Evolutionary conservation across 305 asterid species (phyloP).

Genomic region (Fraxinus latifolia): DNA sequence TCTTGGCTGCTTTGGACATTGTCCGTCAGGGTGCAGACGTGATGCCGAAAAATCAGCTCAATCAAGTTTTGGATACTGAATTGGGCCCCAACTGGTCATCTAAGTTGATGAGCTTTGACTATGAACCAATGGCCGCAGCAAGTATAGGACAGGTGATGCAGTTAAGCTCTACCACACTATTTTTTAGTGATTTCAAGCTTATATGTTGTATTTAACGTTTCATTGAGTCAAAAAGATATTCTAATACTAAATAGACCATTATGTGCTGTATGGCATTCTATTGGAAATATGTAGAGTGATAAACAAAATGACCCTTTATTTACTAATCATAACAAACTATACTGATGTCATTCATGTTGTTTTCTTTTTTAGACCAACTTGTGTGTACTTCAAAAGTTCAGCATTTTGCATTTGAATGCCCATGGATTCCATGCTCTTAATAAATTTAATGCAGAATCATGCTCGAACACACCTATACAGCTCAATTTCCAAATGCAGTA

Average conservation of each 20-base stretch:
- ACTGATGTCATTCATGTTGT: not conserved
- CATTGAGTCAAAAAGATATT: not conserved
- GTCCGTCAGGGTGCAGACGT: conserved; percentile 98
- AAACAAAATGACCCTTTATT: not conserved
- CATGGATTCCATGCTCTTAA: not conserved
- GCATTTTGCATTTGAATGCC: not conserved
- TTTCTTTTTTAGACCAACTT: not conserved
- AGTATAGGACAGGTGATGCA: conserved; percentile 89
- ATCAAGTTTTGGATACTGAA: conserved; percentile 85
- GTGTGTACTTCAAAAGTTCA: not conserved
- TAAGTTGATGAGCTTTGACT: conserved; percentile 68
- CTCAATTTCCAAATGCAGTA: not conserved
- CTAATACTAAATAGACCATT: not conserved
- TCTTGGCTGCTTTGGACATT: conserved; percentile 87
- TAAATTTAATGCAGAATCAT: not conserved
- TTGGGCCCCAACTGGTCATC: conserved; percentile 77
- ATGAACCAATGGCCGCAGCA: conserved; percentile 92
- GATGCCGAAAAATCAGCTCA: conserved; percentile 89
- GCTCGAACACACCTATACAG: not conserved
- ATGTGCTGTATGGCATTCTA: not conserved
- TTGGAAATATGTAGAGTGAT: not conserved
- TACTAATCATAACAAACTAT: not conserved
- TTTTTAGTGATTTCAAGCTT: not conserved
- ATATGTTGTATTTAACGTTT: not conserved
- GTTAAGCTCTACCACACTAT: conserved; percentile 1